A percentile compares a stretch with the other conserved stretches of the same genome.
Evolutionary conservation across 129 eudicot genomes (phyloP).

Genomic region (Glebionis coronaria): DNA sequence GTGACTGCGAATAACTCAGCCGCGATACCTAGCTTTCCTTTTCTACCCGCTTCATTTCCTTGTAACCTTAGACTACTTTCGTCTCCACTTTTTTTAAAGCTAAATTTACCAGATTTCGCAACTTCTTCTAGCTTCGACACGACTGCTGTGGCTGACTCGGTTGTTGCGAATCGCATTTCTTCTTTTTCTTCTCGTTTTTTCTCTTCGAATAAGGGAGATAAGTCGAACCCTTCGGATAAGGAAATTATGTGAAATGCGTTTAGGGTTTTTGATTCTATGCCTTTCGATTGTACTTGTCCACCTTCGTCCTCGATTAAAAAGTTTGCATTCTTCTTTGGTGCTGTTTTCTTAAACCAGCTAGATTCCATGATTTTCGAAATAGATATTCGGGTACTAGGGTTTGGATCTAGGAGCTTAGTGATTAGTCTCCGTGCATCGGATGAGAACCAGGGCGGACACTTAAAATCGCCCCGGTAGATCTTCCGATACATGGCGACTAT

Average conservation of each 20-base stretch:
- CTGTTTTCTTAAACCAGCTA: conserved; percentile 52
- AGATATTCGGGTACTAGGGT: conserved; percentile 60
- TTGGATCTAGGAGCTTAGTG: conserved; percentile 70
- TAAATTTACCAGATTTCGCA: conserved; percentile 56
- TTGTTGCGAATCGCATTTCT: conserved; percentile 73
- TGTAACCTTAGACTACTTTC: conserved; percentile 69
- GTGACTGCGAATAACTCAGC: conserved; percentile 72
- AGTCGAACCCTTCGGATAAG: conserved; percentile 73
- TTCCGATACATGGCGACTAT: conserved; percentile 38
- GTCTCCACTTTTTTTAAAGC: conserved; percentile 44
- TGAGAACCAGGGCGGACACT: conserved; percentile 93
- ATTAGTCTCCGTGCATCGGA: conserved; percentile 54
- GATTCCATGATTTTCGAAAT: conserved; percentile 61
- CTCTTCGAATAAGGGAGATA: conserved; percentile 83
- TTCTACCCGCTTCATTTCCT: conserved; percentile 65
- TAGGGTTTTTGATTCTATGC: conserved; percentile 44
- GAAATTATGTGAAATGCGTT: conserved; percentile 93
- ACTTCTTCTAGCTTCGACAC: conserved; percentile 77
- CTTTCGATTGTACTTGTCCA: neutral
- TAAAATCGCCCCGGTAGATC: conserved; percentile 50
- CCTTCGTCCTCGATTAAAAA: conserved; percentile 35
- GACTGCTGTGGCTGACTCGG: conserved; percentile 61
- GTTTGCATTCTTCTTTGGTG: conserved; percentile 36
- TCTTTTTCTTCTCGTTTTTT: conserved; percentile 51
- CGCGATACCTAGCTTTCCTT: conserved; percentile 75